Conservation (phyloP, 2,329 filamentous ascomycete genomes). For the Colletotrichum echinochloae region DNA sequence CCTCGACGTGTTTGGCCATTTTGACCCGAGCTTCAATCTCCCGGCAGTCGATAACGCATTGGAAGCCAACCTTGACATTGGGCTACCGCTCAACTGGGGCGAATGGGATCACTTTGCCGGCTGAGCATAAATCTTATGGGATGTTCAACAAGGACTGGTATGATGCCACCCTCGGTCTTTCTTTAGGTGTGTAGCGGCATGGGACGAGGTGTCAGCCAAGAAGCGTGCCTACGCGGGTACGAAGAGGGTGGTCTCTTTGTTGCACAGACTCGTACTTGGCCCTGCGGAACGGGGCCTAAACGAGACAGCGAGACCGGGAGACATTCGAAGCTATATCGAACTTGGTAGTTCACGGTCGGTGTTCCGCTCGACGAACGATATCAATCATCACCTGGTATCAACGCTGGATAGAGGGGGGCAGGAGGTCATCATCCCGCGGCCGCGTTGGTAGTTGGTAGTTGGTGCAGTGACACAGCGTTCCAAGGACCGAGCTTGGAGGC, state of each 20-base stretch:
- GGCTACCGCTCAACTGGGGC: slow-evolving; percentile 64
- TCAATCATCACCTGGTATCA: not conserved
- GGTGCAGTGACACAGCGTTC: not conserved
- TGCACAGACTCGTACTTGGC: not conserved
- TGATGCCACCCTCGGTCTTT: not conserved
- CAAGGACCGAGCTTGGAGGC: not conserved
- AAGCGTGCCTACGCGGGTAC: not conserved
- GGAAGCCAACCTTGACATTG: slow-evolving; percentile 67
- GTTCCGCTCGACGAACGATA: not conserved
- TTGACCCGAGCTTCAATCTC: slow-evolving; percentile 66
- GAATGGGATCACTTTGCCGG: slow-evolving; percentile 55
- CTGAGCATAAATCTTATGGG: not conserved
- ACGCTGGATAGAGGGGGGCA: not conserved
- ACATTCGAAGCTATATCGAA: not conserved
- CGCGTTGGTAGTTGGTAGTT: not conserved
- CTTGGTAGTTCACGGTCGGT: not conserved
- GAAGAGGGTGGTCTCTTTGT: not conserved
- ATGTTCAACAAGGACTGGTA: not conserved
- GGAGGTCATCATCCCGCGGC: not conserved
- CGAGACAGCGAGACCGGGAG: not conserved
- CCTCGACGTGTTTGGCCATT: slow-evolving; percentile 66
- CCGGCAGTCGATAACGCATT: slow-evolving; percentile 66
- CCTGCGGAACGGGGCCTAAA: not conserved
- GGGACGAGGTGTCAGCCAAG: not conserved
- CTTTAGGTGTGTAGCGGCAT: not conserved